phyloP scores from a whole-genome alignment of 192 early-diverging fungal species.

The Gryganskiella cystojenkinii region DNA sequence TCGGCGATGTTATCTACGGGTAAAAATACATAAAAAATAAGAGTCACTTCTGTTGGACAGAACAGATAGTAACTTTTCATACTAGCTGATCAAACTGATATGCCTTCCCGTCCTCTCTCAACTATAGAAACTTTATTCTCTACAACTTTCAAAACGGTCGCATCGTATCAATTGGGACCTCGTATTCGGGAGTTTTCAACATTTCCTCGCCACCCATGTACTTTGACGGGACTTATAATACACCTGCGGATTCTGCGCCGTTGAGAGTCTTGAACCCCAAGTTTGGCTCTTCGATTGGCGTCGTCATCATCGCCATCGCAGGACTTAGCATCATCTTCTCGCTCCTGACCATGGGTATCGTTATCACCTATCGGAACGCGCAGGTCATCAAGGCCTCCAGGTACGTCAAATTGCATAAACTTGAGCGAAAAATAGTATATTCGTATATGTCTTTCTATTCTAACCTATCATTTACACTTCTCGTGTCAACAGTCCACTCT shows the following conservation, averaged over 20 bases:
- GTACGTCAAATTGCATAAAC: neutral
- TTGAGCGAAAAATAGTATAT: neutral
- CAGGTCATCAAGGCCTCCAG: conserved; percentile 56
- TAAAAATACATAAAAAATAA: conserved; percentile 9
- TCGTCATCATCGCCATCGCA: conserved; percentile 39
- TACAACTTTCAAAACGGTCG: conserved; percentile 52
- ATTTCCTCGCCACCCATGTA: conserved; percentile 45
- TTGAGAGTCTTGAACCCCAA: conserved; percentile 43
- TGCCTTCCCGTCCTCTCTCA: neutral
- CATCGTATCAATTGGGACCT: conserved; percentile 35
- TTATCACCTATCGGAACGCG: conserved; percentile 46
- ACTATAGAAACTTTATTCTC: conserved; percentile 53
- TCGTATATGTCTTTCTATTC: too few species aligned
- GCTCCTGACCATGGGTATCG: conserved; percentile 41
- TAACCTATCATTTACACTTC: neutral
- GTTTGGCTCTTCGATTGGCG: conserved; percentile 17
- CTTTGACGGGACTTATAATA: conserved; percentile 40
- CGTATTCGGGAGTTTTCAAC: conserved; percentile 47
- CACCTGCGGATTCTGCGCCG: conserved; percentile 45
- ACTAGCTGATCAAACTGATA: neutral
- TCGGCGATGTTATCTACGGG: conserved; percentile 35
- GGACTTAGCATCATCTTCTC: conserved; percentile 44
- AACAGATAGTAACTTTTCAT: too few species aligned
- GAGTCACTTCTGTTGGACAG: too few species aligned
- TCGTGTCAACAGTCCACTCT: conserved; percentile 45